Conservation (phyloP, 1,284 basidiomycete genomes). For the Tylopilus orsonianus region DNA sequence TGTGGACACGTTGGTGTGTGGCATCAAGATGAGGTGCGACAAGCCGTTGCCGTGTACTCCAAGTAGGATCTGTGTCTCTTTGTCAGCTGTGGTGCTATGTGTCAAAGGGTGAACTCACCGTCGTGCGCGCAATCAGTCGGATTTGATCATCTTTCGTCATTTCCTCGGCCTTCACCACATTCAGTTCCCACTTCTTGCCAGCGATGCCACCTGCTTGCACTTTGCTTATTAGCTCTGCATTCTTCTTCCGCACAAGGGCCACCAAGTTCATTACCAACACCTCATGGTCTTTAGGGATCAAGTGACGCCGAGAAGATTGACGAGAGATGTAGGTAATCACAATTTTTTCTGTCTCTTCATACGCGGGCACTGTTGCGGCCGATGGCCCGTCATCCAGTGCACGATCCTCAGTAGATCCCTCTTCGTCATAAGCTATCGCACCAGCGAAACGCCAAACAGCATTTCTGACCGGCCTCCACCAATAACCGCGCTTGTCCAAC, state of each 20-base stretch:
- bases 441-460: conserved; percentile 66
- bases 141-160: conserved; percentile 75
- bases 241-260: conserved; percentile 51
- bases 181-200: conserved; percentile 54
- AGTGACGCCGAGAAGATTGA: conserved; percentile 55
- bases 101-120: conserved; percentile 41
- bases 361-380: conserved; percentile 19
- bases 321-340: conserved; percentile 77
- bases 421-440: conserved; percentile 27
- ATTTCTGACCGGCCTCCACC: conserved; percentile 70
- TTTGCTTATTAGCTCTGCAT: conserved; percentile 12
- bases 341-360: conserved; percentile 41
- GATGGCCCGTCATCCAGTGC: background rate
- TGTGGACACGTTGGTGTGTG: conserved; percentile 59
- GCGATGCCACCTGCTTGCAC: conserved; percentile 12
- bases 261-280: conserved; percentile 56
- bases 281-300: conserved; percentile 61
- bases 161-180: conserved; percentile 64
- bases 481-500: conserved; percentile 42
- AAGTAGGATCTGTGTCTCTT: conserved; percentile 56
- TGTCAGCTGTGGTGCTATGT: background rate
- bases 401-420: background rate
- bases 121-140: conserved; percentile 58
- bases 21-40: conserved; percentile 78
- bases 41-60: conserved; percentile 83